phyloP scores from a whole-genome alignment of 2,329 filamentous ascomycete species.

The Didymella keratinophila region DNA sequence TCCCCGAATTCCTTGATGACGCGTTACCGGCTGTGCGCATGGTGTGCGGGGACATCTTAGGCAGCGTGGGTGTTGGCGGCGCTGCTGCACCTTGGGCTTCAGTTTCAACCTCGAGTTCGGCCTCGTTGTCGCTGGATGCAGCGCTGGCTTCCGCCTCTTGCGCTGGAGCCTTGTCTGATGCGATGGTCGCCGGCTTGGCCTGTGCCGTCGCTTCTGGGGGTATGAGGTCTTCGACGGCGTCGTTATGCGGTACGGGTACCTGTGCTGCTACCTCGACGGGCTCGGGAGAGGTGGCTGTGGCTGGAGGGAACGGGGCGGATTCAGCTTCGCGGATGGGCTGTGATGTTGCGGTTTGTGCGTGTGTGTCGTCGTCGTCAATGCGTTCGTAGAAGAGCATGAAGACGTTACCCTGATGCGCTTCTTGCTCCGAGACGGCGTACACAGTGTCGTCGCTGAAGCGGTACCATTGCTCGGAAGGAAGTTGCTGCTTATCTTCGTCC shows the following conservation, averaged over 20 bases:
- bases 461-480: slow-evolving; percentile 73
- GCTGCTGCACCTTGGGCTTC: slow-evolving; percentile 15
- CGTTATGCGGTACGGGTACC: slow-evolving; percentile 32
- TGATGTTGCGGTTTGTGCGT: not conserved
- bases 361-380: slow-evolving; percentile 30
- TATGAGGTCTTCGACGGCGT: slow-evolving; percentile 19
- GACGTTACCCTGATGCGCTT: slow-evolving; percentile 78
- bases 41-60: slow-evolving; percentile 28
- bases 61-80: slow-evolving; percentile 20
- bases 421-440: slow-evolving; percentile 73
- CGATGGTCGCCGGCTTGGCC: not conserved
- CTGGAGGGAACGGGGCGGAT: slow-evolving; percentile 34
- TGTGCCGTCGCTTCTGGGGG: slow-evolving; percentile 21
- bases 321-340: slow-evolving; percentile 5
- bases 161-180: not conserved
- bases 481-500: slow-evolving; percentile 27
- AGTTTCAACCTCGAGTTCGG: slow-evolving; percentile 27
- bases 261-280: slow-evolving; percentile 21
- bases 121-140: slow-evolving; percentile 28
- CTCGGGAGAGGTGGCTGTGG: not conserved
- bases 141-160: slow-evolving; percentile 20
- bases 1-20: slow-evolving; percentile 24
- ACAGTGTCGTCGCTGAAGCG: slow-evolving; percentile 90
- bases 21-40: slow-evolving; percentile 42
- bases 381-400: slow-evolving; percentile 97